Evolutionary conservation across 768 basidiomycete species (phyloP).

Genomic region (Phallus indusiatus): DNA sequence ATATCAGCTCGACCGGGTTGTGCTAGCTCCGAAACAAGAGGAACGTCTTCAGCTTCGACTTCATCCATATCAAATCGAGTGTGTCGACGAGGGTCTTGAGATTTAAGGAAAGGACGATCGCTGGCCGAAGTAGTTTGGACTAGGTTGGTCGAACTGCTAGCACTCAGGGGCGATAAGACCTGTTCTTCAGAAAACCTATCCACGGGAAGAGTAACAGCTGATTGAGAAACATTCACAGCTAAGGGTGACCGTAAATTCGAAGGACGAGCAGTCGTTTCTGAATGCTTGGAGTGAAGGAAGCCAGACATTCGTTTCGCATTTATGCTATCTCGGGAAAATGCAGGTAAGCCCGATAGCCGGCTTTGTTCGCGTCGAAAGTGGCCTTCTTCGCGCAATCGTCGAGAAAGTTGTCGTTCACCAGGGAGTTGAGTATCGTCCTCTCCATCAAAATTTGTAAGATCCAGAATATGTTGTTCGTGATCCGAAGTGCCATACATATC

Average conservation of each 20-base stretch:
- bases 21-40: slow-evolving; percentile 50
- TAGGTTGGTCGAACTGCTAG: background rate
- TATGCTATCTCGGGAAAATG: background rate
- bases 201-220: background rate
- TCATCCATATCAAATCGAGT: slow-evolving; percentile 41
- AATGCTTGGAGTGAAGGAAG: background rate
- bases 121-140: background rate
- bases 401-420: slow-evolving; percentile 46
- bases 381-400: slow-evolving; percentile 49
- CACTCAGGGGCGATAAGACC: slow-evolving; percentile 18
- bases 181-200: slow-evolving; percentile 15
- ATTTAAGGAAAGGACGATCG: background rate
- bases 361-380: slow-evolving; percentile 43
- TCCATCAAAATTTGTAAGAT: slow-evolving; percentile 72
- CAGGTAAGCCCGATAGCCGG: slow-evolving; percentile 17
- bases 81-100: background rate
- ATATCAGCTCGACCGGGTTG: slow-evolving; percentile 60
- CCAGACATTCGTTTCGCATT: background rate
- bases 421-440: slow-evolving; percentile 52
- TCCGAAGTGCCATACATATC: slow-evolving; percentile 23
- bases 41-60: slow-evolving; percentile 50
- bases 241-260: background rate
- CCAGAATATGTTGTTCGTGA: slow-evolving; percentile 44
- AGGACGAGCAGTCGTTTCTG: background rate
- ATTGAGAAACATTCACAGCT: background rate